Conservation (phyloP, 768 basidiomycete genomes). For the Hericium alpestre region DNA sequence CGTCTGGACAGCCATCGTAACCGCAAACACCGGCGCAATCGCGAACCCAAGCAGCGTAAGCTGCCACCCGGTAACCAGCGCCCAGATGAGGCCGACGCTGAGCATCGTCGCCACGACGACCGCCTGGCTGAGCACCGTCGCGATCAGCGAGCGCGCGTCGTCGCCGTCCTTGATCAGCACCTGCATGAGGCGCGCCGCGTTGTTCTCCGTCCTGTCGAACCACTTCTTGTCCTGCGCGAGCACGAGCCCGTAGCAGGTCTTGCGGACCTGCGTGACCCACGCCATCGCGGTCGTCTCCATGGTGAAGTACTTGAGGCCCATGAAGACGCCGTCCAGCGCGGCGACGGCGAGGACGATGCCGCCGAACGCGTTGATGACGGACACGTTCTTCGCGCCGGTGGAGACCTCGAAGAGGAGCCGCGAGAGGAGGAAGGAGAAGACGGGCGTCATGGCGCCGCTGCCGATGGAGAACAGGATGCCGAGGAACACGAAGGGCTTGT, state of each 20-base stretch:
- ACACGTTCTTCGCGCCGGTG: conserved; percentile 51
- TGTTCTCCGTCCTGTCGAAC: conserved; percentile 66
- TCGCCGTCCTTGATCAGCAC: conserved; percentile 81
- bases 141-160: conserved; percentile 71
- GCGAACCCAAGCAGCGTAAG: conserved; percentile 84
- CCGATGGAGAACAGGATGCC: conserved; percentile 61
- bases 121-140: conserved; percentile 59
- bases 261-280: conserved; percentile 67
- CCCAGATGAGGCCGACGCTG: conserved; percentile 78
- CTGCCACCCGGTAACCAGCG: conserved; percentile 81
- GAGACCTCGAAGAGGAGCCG: conserved; percentile 70
- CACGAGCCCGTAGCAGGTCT: conserved; percentile 42
- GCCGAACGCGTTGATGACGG: conserved; percentile 58
- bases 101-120: conserved; percentile 77
- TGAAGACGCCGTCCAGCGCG: conserved; percentile 61
- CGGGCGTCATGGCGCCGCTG: conserved; percentile 78
- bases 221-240: conserved; percentile 76
- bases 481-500: conserved; percentile 57
- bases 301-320: conserved; percentile 68
- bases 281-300: conserved; percentile 66
- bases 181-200: conserved; percentile 54
- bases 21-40: conserved; percentile 74
- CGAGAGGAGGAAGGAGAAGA: conserved; percentile 88
- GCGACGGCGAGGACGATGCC: conserved; percentile 66
- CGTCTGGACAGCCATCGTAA: conserved; percentile 66